phyloP scores from a whole-genome alignment of 306 rosid genomes.

The Morella rubra region DNA sequence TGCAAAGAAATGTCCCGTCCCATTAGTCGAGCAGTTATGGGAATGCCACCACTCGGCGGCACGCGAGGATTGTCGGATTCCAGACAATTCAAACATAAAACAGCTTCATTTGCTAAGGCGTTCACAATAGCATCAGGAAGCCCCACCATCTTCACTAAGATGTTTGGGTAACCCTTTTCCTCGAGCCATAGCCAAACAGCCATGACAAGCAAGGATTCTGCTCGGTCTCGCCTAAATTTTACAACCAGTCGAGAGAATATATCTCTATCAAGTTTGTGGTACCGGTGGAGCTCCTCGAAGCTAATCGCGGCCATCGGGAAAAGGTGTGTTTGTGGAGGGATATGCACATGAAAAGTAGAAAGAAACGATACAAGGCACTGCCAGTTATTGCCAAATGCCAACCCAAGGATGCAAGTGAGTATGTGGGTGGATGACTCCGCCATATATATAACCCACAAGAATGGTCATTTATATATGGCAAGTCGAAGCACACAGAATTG shows the following conservation, averaged over 20 bases:
- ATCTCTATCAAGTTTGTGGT: conserved; percentile 40
- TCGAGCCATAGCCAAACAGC: conserved; percentile 67
- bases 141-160: conserved; percentile 22
- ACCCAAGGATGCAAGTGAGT: not conserved
- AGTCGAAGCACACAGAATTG: not conserved
- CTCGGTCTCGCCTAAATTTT: conserved; percentile 15
- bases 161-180: conserved; percentile 22
- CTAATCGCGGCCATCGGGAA: conserved; percentile 22
- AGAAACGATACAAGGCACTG: not conserved
- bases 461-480: not conserved
- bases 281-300: conserved; percentile 22
- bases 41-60: conserved; percentile 1
- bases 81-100: conserved; percentile 35
- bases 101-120: conserved; percentile 45
- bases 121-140: conserved; percentile 18
- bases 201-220: conserved; percentile 45
- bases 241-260: conserved; percentile 39
- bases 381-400: not conserved
- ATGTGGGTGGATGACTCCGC: not conserved
- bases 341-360: too few relatives aligned
- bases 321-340: not conserved
- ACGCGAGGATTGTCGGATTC: conserved; percentile 9
- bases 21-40: conserved; percentile 33
- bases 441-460: not conserved
- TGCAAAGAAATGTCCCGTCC: conserved; percentile 38